Evolutionary conservation across 2,329 filamentous ascomycete species (phyloP), one percentile per base, ranked within the genome.

Genomic region (Pseudocercospora macadamiae): DNA sequence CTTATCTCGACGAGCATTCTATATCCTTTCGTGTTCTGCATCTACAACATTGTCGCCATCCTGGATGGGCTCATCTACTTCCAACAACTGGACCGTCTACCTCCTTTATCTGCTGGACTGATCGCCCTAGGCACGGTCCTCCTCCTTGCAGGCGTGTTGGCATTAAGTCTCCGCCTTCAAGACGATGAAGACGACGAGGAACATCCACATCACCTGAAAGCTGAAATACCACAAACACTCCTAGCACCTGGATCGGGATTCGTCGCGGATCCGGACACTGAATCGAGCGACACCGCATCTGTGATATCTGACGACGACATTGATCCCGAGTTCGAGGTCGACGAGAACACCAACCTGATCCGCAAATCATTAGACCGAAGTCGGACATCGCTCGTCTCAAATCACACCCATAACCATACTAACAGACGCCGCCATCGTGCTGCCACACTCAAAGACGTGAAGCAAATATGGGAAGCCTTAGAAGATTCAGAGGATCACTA

Each of bases 41-140:
- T 97, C 64, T 99, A 97, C 82, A 99, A 99, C 81, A 96, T 99
- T 70, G 93, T 97, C 71, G 95, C 95, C 65, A 99, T 99, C 67
- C 81, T 97, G 66, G 95, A 99, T 76, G 95, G 95, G 28, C 82
- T 99, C 66, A 96, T 99, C 69, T 99, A 97, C 77, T 99, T 97
- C 78, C 84, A 89, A 68, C 95, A 99, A 76, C 89, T 89, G 54
- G 88, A 91, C 64, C 83, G 90, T 56, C 86, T 99, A 63, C 86
- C 88, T 14, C 82, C 86, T 0, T 76, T 95, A 2, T 88, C 91
- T 70, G 93, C 90, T 14, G 86, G 86, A 34, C 83, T 96, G 58
- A 96, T 97, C 63, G 86, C 92, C 0, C 75, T 99, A 1, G 95
- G 95, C 9, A 97, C 93, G 0, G 81, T 87, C 28, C 89, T 99